Base-by-base conservation (phyloP, 306 rosid species). In the Vigna trinervia region DNA sequence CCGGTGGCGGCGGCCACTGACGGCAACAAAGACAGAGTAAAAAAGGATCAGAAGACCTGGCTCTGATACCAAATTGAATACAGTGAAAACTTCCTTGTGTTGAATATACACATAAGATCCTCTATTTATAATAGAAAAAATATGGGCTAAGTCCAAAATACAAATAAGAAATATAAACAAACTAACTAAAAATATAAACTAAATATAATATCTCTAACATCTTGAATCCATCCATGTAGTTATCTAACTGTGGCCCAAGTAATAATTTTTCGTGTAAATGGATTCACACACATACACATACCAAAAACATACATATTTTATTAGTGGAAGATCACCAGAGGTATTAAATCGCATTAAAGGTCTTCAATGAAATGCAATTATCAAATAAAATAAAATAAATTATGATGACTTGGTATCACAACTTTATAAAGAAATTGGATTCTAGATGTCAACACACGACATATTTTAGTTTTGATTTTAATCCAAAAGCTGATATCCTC, bases 291-390 rank as follows among this genome's bases (percentile, higher is more conserved):
- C 46, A 61, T 30, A 60, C 15, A 15, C 13, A 32, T 32, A 34
- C 43, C 45, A 14, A 12, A 30, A 61, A 20, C 68, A 61, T 15
- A 34, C 15, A 61, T 15, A 13, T 58, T 1, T 22, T 57, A 22
- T 57, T 56, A 10, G 62, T 34, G 57, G 59, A 82, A 62, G 68
- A 56, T 71, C 56, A 52, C 28, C 52, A 52, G 64, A 41, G 74
- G 63, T 14, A 71, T 28, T 23, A 23, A 70, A 69, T 47, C 36
- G n/a, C 51, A 82, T 64, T 28, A 45, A 46, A 69, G 30, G 4
- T 61, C 65, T 36, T 39, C 15, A 45, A 19, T 12, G 6, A 32
- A 66, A 66, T 22, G 14, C 13, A 15, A 13, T 34, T 48, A 74
- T 57, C 60, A 58, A 74, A 26, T 26, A 26, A 26, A 26, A 26